A percentile compares a stretch with the other conserved stretches of the same genome.
phyloP scores from a whole-genome alignment of 441 rosid genomes.

The Adansonia madagascariensis region DNA sequence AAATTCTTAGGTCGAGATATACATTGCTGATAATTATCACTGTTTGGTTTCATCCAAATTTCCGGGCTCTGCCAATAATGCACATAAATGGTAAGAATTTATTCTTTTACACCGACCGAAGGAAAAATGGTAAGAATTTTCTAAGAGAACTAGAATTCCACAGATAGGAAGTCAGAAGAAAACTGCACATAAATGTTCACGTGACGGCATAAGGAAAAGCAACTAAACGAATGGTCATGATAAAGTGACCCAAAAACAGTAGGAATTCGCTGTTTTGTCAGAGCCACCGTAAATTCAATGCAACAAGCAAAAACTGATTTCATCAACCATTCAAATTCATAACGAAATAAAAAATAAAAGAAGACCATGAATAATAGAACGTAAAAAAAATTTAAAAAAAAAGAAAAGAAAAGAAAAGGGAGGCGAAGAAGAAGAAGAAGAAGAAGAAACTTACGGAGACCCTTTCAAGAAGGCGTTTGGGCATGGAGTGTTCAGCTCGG shows the following conservation, averaged over 20 bases:
- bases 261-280: constrained; percentile 22
- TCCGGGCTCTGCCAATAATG: constrained; percentile 58
- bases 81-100: background rate
- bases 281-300: constrained; percentile 34
- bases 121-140: background rate
- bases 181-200: background rate
- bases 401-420: too few species aligned
- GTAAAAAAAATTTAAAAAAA: too few species aligned
- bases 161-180: background rate
- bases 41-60: constrained; percentile 90
- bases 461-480: constrained; percentile 55
- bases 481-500: constrained; percentile 34
- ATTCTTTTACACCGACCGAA: too few species aligned
- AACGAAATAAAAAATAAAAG: background rate
- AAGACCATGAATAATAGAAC: background rate
- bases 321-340: background rate
- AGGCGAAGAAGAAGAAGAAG: background rate
- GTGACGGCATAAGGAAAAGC: background rate
- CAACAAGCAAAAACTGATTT: background rate
- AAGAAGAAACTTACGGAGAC: constrained; percentile 53
- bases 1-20: constrained; percentile 58
- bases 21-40: constrained; percentile 64
- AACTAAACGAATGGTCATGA: background rate
- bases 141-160: background rate
- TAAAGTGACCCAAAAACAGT: background rate